These are phyloP conservation scores for Scheffersomyces segobiensis DNA, from an alignment of 1,139 yeast genomes.

Conservation along the genomic window DNA sequence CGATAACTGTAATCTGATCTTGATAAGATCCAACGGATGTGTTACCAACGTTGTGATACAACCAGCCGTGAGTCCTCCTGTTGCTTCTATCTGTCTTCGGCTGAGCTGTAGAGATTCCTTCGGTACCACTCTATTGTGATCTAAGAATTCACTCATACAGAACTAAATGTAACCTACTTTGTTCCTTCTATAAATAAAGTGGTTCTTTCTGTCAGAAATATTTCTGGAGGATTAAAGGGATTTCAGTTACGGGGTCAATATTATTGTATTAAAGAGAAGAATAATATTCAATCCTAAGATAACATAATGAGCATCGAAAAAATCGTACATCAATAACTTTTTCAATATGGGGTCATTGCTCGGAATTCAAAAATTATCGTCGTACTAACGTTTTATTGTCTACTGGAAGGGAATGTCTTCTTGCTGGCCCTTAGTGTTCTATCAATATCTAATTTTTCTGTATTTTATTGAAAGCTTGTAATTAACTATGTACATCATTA, in stretches of 20 bases:
- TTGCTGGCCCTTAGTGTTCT: neutral
- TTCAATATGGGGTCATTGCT: neutral
- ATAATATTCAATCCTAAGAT: neutral
- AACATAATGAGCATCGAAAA: neutral
- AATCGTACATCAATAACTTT: neutral
- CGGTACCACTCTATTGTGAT: neutral
- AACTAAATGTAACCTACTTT: neutral
- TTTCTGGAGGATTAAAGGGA: neutral
- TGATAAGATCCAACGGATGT: constrained; percentile 87
- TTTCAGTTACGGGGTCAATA: neutral
- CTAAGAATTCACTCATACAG: neutral
- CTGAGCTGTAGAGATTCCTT: neutral
- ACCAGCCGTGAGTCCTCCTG: constrained; percentile 86
- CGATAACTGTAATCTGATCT: constrained; percentile 69
- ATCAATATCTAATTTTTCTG: neutral
- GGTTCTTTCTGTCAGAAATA: neutral
- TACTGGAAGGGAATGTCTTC: neutral
- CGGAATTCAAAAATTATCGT: neutral
- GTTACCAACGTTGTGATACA: constrained; percentile 73
- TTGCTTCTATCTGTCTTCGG: constrained; percentile 47
- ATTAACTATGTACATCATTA: constrained; percentile 9
- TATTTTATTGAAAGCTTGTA: neutral
- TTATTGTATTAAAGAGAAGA: neutral
- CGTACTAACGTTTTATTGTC: neutral
- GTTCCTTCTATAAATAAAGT: neutral